A percentile compares a stretch with the other conserved stretches of the same genome.
Conservation (phyloP, 345 rosid species). For the Linum lewisii region DNA sequence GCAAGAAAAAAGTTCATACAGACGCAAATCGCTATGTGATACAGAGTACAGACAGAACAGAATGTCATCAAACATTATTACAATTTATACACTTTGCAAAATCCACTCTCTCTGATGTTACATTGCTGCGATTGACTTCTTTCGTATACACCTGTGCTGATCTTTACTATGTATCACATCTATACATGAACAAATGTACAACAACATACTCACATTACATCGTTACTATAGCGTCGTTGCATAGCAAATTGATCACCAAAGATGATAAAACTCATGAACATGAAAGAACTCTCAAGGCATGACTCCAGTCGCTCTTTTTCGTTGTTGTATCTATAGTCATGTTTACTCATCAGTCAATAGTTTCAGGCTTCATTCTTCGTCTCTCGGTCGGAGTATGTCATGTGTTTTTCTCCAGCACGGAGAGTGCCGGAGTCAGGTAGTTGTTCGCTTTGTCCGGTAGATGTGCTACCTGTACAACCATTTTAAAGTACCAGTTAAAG, state of each 20-base stretch:
- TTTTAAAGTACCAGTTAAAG: not conserved
- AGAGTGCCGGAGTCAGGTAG: constrained; percentile 83
- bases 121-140: not conserved
- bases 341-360: not conserved
- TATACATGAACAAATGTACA: constrained; percentile 12
- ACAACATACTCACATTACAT: not conserved
- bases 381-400: constrained; percentile 12
- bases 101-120: not conserved
- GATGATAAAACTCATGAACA: not conserved
- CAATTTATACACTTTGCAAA: not conserved
- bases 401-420: constrained; percentile 87
- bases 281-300: not conserved
- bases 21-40: too few relatives aligned
- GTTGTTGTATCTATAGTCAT: not conserved
- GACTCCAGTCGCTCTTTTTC: too few relatives aligned
- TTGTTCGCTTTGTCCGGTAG: constrained; percentile 94
- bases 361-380: not conserved
- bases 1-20: constrained; percentile 7
- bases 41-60: constrained; percentile 3
- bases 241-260: not conserved
- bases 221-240: not conserved
- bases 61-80: not conserved
- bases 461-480: constrained; percentile 68
- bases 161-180: constrained; percentile 1
- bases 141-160: constrained; percentile 8